Evolutionary conservation across 768 basidiomycete genomes (phyloP).

Genomic region (Hericium rajendrae): DNA sequence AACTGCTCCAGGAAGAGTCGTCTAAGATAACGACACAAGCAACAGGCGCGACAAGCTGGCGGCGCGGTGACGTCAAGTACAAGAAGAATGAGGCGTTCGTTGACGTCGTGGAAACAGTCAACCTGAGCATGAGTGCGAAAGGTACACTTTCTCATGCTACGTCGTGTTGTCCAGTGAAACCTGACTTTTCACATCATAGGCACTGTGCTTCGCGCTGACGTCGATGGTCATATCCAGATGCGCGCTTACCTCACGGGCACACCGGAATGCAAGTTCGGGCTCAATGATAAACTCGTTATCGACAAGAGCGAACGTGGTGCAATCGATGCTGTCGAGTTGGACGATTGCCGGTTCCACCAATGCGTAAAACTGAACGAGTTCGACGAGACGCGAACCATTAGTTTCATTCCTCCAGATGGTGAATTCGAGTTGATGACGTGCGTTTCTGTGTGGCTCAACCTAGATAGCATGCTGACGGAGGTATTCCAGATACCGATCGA

Average conservation of each 20-base stretch:
- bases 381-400: conserved; percentile 88
- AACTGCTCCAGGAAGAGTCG: conserved; percentile 70
- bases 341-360: conserved; percentile 98
- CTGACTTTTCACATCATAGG: conserved; percentile 34
- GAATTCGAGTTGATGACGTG: conserved; percentile 98
- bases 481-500: conserved; percentile 78
- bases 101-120: conserved; percentile 97
- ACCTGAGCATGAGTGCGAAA: conserved; percentile 95
- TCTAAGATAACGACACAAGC: conserved; percentile 96
- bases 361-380: conserved; percentile 95
- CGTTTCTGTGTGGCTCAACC: conserved; percentile 17
- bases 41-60: conserved; percentile 94
- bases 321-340: conserved; percentile 81
- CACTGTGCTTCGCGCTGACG: conserved; percentile 86
- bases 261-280: conserved; percentile 97
- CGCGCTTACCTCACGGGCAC: conserved; percentile 93
- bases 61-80: conserved; percentile 92
- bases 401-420: conserved; percentile 96
- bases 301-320: conserved; percentile 65
- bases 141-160: conserved; percentile 34
- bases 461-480: not conserved
- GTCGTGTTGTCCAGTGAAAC: not conserved
- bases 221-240: conserved; percentile 98
- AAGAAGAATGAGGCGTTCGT: conserved; percentile 99
- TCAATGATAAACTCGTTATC: conserved; percentile 97